Evolutionary conservation across 208 protist genomes (phyloP).

Genomic region (Acanthamoeba lugdunensis): DNA sequence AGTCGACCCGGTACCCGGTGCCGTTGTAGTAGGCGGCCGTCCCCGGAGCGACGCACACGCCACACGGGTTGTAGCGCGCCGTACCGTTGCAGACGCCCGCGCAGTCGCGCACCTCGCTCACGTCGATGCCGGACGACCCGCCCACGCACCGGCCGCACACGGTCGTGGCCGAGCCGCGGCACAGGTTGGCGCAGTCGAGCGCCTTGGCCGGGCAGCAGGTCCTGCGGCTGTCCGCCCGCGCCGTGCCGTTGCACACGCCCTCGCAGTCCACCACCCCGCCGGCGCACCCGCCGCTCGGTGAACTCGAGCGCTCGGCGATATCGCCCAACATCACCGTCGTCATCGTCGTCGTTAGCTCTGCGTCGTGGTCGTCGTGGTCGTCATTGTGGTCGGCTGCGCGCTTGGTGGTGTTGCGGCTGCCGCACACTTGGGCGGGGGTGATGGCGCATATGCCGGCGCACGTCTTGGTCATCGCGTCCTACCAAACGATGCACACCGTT

Average conservation of each 20-base stretch:
- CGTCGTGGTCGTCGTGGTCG: neutral
- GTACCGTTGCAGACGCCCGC: neutral
- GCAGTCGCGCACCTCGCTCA: neutral
- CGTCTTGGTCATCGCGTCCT: conserved; percentile 14
- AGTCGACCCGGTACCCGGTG: neutral
- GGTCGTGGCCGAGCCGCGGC: neutral
- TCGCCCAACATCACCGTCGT: neutral
- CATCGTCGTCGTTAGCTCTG: neutral
- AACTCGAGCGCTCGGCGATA: too few relatives aligned
- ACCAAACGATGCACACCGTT: neutral
- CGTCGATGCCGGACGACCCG: neutral
- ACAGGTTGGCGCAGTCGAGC: conserved; percentile 25
- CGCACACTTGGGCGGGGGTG: neutral
- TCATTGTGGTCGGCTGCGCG: neutral
- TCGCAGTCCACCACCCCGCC: neutral
- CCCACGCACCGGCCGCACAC: conserved; percentile 4
- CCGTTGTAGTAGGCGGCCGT: too few relatives aligned
- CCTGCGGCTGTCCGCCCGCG: neutral
- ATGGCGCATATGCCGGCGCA: neutral
- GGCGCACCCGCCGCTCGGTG: too few relatives aligned
- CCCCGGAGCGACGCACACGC: neutral
- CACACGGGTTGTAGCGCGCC: neutral
- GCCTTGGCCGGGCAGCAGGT: neutral
- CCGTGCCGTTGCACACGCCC: neutral
- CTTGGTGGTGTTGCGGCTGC: neutral